Evolutionary conservation across 2,329 filamentous ascomycete species (phyloP).

Genomic region (Lachnellula suecica): DNA sequence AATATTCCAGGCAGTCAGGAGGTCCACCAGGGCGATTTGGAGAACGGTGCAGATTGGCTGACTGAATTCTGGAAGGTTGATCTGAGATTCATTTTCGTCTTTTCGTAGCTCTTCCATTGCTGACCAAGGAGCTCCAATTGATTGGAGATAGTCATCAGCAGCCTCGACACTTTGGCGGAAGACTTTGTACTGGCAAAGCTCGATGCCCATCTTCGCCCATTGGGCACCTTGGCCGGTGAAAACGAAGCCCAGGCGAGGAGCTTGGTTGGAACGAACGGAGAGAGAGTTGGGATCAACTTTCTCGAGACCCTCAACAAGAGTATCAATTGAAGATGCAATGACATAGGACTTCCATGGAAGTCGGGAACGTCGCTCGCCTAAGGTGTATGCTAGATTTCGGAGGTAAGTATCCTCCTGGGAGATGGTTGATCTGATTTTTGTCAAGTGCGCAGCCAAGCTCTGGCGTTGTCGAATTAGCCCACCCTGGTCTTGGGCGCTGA

Average conservation of each 20-base stretch:
- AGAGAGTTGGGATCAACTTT: neutral
- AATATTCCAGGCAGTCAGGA: constrained; percentile 39
- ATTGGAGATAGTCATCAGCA: neutral
- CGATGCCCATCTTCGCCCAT: constrained; percentile 24
- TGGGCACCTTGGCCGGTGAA: constrained; percentile 25
- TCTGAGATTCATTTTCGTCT: constrained; percentile 31
- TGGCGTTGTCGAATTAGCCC: neutral
- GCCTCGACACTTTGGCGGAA: constrained; percentile 23
- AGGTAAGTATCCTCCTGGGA: too few relatives aligned
- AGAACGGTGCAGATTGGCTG: constrained; percentile 46
- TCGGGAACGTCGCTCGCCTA: constrained; percentile 1
- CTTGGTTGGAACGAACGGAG: neutral
- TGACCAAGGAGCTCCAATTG: constrained; percentile 29
- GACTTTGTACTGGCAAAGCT: constrained; percentile 29
- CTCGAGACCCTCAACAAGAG: neutral
- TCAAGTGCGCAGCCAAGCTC: too few relatives aligned
- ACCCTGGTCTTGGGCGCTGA: neutral
- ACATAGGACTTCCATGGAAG: neutral
- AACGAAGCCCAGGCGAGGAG: constrained; percentile 11
- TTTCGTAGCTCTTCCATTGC: constrained; percentile 34
- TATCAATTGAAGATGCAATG: neutral
- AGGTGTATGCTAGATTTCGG: constrained; percentile 4
- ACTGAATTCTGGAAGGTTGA: constrained; percentile 38
- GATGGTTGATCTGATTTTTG: too few relatives aligned
- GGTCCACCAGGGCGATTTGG: constrained; percentile 43